Base-by-base conservation (phyloP, 108 stramenopile genomes). In the Cyclotella kingstonii region DNA sequence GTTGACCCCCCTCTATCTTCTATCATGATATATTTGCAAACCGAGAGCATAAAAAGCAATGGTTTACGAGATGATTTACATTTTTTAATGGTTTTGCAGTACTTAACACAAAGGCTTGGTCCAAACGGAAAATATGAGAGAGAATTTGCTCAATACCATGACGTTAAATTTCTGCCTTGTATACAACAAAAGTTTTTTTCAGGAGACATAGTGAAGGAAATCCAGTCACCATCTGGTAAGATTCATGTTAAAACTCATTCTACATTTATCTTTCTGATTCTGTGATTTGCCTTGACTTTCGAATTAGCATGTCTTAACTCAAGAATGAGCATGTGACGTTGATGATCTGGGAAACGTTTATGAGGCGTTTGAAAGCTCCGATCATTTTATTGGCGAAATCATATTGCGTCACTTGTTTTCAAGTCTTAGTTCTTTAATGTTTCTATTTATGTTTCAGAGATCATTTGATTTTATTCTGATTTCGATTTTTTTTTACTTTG, bases 91-190 rank as follows among this genome's bases (percentile, higher is more conserved):
- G 81, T 78, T 25, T 67, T 90, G 6, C 78, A 80, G 12, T 90
- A 74, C 68, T 70, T 90, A 18, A 60, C 67, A 26, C 67, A 80
- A 23, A 58, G 66, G n/a, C 51, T 90, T 12, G 80, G 69, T 10
- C 81, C 84, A 0, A 59, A 66, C 18, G 89, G 86, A n/a, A 33
- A 55, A 11, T 87, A 91, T 44, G 68, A 73, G 14, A 49, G 28
- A 12, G 73, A 82, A 15, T 91, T 75, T 41, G 34, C 48, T 11
- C 57, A 60, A 1, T 51, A 76, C 42, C 50, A 52, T 36, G 55
- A 33, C 12, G 66, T 74, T 6, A 76, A 76, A 18, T 79, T 87
- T 43, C 26, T 91, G 29, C 89, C 89, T 12, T 87, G 86, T 38
- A 61, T 78, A 17, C 48, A 67, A 9, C 61, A 61, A 10, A 64